Evolutionary conservation across 192 early-diverging fungal species (phyloP).

Genomic region (Gigaspora rosea): DNA sequence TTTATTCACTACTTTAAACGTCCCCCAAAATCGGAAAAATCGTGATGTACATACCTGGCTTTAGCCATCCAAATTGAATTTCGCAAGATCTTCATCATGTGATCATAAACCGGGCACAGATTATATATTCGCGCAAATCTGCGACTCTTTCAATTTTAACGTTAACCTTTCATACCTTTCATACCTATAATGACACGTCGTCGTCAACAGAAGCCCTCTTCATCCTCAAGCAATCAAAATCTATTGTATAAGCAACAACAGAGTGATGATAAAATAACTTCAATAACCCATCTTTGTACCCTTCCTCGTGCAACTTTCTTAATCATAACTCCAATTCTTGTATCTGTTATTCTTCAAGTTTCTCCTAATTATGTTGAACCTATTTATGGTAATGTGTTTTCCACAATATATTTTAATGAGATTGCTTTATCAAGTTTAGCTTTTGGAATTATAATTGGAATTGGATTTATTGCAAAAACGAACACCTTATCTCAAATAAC

Average conservation of each 20-base stretch:
- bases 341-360: conserved; percentile 47
- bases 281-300: conserved; percentile 36
- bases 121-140: no score
- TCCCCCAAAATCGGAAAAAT: no score
- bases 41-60: no score
- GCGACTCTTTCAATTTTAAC: no score
- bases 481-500: background rate
- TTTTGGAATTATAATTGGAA: conserved; percentile 50
- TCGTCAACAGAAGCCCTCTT: no score
- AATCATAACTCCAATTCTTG: conserved; percentile 46
- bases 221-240: background rate
- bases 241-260: background rate
- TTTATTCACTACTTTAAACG: no score
- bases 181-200: no score
- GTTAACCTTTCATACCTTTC: no score
- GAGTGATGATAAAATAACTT: conserved; percentile 13
- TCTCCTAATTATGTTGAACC: conserved; percentile 66
- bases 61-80: no score
- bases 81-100: no score
- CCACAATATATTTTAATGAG: conserved; percentile 49
- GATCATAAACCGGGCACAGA: no score
- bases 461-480: conserved; percentile 20
- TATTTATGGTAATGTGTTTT: conserved; percentile 67
- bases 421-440: conserved; percentile 40
- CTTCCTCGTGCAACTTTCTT: conserved; percentile 43